A percentile compares a stretch with the other conserved stretches of the same genome.
phyloP scores from a whole-genome alignment of 352 stramenopile species.

The Thraustochytrium sp. region DNA sequence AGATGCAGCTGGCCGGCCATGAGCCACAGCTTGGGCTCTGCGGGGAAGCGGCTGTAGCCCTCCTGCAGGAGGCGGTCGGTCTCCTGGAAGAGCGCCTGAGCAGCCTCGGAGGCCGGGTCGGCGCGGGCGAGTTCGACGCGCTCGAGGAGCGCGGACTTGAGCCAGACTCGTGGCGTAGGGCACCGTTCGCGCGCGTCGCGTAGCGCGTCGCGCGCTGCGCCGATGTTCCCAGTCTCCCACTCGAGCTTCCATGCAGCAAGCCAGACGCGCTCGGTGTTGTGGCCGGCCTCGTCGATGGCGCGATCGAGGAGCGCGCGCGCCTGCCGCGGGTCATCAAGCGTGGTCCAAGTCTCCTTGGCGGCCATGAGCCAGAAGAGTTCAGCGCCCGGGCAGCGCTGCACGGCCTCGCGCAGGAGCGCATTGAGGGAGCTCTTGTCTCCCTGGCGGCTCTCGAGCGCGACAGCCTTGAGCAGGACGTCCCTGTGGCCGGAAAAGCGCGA shows the following conservation, averaged over 20 bases:
- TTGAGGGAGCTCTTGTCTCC: slow-evolving; percentile 73
- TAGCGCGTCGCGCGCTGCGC: slow-evolving; percentile 74
- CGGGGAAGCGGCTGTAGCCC: neutral
- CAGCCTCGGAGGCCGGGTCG: slow-evolving; percentile 58
- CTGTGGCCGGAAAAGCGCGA: slow-evolving; percentile 59
- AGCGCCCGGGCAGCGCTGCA: slow-evolving; percentile 81
- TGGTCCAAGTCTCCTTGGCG: slow-evolving; percentile 91
- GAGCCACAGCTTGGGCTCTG: slow-evolving; percentile 15
- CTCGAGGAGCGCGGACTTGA: slow-evolving; percentile 97
- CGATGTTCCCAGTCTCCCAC: slow-evolving; percentile 95
- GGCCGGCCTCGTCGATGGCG: slow-evolving; percentile 86
- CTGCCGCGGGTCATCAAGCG: slow-evolving; percentile 81
- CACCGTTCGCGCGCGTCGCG: slow-evolving; percentile 61
- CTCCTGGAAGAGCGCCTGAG: neutral
- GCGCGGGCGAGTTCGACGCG: slow-evolving; percentile 68
- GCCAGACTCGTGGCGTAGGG: slow-evolving; percentile 84
- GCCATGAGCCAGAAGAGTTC: slow-evolving; percentile 86
- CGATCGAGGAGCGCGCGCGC: slow-evolving; percentile 87
- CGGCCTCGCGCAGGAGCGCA: slow-evolving; percentile 82
- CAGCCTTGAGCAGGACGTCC: neutral
- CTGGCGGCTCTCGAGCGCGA: slow-evolving; percentile 83
- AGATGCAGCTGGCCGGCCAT: slow-evolving; percentile 24
- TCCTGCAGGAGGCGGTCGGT: neutral
- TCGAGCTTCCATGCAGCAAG: slow-evolving; percentile 97
- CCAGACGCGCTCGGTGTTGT: slow-evolving; percentile 64